These are phyloP conservation scores for Lippia alba DNA, from an alignment of 305 asterid genomes.

Conservation along the genomic window DNA sequence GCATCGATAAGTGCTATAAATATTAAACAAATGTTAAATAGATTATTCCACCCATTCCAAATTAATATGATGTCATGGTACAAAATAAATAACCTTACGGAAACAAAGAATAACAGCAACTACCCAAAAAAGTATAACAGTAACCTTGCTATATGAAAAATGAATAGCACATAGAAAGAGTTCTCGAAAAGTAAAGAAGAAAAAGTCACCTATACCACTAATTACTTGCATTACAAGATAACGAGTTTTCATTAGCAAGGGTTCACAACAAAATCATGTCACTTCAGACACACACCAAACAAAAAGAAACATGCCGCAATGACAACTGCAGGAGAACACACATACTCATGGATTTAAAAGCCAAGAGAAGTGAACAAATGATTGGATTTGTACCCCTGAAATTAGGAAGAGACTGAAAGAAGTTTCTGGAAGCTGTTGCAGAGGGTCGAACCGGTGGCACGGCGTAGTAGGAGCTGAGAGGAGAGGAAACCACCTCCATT, in stretches of 20 bases:
- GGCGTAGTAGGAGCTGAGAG: conserved; percentile 39
- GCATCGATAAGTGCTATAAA: conserved; percentile 30
- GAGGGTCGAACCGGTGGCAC: conserved; percentile 42
- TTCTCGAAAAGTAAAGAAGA: background rate
- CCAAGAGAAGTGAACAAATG: conserved; percentile 27
- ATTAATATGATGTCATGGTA: conserved; percentile 5
- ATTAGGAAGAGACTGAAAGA: conserved; percentile 38
- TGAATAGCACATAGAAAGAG: background rate
- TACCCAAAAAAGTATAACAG: background rate
- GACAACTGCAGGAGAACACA: background rate
- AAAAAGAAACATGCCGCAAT: background rate
- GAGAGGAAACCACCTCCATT: conserved; percentile 45
- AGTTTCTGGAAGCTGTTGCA: conserved; percentile 43
- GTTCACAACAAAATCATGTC: background rate
- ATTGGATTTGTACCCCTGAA: conserved; percentile 31
- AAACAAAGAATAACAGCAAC: background rate
- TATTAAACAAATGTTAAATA: background rate
- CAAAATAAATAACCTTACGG: background rate
- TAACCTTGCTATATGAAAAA: background rate
- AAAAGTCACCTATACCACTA: background rate
- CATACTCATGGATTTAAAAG: conserved; percentile 40
- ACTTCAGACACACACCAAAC: background rate
- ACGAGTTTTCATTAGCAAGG: background rate
- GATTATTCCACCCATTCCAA: conserved; percentile 3
- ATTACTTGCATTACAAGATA: background rate